A percentile compares a stretch with the other conserved stretches of the same genome.
Evolutionary conservation across 2,329 filamentous ascomycete genomes (phyloP).

Genomic region (Cordyceps militaris): DNA sequence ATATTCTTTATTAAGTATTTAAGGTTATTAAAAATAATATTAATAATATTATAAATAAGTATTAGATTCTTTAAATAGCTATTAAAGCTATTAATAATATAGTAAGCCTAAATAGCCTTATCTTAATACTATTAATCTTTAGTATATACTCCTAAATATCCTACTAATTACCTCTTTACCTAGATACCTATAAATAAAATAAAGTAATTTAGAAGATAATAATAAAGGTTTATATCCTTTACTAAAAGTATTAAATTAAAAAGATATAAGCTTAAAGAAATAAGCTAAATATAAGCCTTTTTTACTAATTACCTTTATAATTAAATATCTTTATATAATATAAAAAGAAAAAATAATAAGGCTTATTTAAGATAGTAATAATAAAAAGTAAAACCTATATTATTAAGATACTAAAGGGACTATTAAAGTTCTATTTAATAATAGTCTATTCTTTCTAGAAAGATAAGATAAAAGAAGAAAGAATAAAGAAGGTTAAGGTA

Average conservation of each 20-base stretch:
- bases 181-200: background rate
- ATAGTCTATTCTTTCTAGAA: background rate
- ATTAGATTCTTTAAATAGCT: background rate
- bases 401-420: background rate
- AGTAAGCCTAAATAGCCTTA: background rate
- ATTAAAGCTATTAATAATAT: background rate
- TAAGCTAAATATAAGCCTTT: background rate
- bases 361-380: background rate
- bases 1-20: background rate
- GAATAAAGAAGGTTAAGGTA: background rate
- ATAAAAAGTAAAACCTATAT: background rate
- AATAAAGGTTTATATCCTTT: background rate
- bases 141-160: background rate
- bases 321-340: background rate
- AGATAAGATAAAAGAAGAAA: background rate
- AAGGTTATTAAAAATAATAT: background rate
- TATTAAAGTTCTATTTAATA: background rate
- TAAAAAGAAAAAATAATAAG: background rate
- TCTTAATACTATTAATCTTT: background rate
- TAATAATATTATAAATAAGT: background rate
- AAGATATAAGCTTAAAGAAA: background rate
- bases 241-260: background rate
- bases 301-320: background rate
- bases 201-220: background rate
- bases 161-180: background rate